A percentile compares a stretch with the other conserved stretches of the same genome.
phyloP scores from a whole-genome alignment of 176 grass and related monocot genomes.

The sorghum (Sorghum bicolor) region DNA sequence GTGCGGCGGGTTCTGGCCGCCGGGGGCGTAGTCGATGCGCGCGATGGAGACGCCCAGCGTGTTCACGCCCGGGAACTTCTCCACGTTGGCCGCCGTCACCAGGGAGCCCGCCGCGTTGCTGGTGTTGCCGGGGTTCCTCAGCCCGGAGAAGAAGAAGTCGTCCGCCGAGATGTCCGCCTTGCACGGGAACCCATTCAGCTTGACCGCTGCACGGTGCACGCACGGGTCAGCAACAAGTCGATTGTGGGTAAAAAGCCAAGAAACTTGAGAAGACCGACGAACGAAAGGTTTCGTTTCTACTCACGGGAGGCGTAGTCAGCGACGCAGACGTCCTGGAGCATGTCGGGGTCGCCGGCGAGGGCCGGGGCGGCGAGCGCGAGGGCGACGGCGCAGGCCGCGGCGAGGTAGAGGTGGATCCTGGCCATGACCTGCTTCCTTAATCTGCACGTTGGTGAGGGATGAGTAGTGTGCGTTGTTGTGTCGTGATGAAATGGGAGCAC shows the following conservation, averaged over 20 bases:
- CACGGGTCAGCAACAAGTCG: background rate
- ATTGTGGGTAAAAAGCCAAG: too few relatives aligned
- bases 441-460: background rate
- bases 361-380: conserved; percentile 19
- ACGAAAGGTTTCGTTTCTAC: background rate
- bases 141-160: conserved; percentile 63
- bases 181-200: conserved; percentile 75
- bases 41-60: conserved; percentile 75
- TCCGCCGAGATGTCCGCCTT: conserved; percentile 53
- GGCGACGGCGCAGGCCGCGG: conserved; percentile 18
- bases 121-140: conserved; percentile 50
- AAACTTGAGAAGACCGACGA: background rate
- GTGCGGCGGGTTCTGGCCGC: conserved; percentile 69
- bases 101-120: conserved; percentile 33
- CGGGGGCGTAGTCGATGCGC: conserved; percentile 64
- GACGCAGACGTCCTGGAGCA: conserved; percentile 88
- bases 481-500: too few relatives aligned
- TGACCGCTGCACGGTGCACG: conserved; percentile 41
- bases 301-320: conserved; percentile 52
- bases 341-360: conserved; percentile 56
- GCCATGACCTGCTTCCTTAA: conserved; percentile 12
- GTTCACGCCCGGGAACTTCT: conserved; percentile 60
- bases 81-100: conserved; percentile 57
- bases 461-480: too few relatives aligned
- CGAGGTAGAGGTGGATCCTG: conserved; percentile 12